Evolutionary conservation across 2,329 filamentous ascomycete genomes (phyloP).

Genomic region (Sclerotinia subarctica): DNA sequence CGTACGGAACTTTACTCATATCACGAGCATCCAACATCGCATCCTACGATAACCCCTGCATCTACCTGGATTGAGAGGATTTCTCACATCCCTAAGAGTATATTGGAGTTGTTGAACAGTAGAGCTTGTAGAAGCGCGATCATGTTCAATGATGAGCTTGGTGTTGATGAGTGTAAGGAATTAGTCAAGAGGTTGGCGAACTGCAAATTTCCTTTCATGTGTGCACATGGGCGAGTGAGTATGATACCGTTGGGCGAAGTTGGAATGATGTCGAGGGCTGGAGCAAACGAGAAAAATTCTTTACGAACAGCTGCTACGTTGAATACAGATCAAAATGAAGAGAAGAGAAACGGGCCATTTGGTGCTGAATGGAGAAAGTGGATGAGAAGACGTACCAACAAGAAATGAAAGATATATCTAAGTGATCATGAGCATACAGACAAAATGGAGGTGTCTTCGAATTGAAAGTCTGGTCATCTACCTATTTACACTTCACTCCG

Average conservation of each 20-base stretch:
- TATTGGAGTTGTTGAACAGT: conserved; percentile 74
- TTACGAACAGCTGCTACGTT: no score
- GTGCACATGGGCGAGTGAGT: conserved; percentile 72
- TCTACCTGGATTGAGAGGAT: conserved; percentile 58
- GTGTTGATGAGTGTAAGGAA: conserved; percentile 52
- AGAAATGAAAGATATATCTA: not conserved
- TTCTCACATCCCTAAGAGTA: conserved; percentile 66
- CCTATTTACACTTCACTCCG: no score
- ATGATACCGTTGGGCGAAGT: conserved; percentile 61
- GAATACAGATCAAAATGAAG: not conserved
- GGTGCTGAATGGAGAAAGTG: conserved; percentile 2
- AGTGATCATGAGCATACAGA: no score
- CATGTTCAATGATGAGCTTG: conserved; percentile 78
- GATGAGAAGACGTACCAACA: not conserved
- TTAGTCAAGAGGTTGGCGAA: conserved; percentile 56
- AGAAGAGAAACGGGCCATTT: not conserved
- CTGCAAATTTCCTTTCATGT: conserved; percentile 76
- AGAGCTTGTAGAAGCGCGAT: conserved; percentile 75
- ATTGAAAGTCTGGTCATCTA: no score
- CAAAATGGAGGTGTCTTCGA: no score
- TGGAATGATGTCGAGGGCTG: not conserved
- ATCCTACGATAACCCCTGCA: conserved; percentile 25
- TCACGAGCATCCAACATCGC: conserved; percentile 21
- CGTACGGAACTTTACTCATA: conserved; percentile 70
- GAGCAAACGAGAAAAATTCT: not conserved